phyloP scores from a whole-genome alignment of 768 basidiomycete species.

The Lentinula edodes region DNA sequence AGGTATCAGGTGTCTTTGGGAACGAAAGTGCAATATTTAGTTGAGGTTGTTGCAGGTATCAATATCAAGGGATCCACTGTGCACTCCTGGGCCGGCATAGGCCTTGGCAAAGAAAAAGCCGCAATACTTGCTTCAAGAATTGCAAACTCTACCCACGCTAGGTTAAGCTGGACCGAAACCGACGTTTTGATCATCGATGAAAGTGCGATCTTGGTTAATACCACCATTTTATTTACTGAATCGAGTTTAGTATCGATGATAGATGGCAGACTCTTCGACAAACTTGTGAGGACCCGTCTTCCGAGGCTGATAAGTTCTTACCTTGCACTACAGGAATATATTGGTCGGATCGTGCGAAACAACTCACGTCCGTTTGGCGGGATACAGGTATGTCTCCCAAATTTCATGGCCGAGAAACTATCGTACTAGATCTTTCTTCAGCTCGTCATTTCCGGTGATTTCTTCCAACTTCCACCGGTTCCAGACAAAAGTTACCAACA shows the following conservation, averaged over 20 bases:
- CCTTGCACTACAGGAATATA: constrained; percentile 32
- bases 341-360: constrained; percentile 36
- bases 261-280: constrained; percentile 65
- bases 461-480: constrained; percentile 78
- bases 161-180: constrained; percentile 45
- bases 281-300: constrained; percentile 37
- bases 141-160: constrained; percentile 8
- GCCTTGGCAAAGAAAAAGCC: constrained; percentile 46
- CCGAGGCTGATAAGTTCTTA: neutral
- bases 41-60: constrained; percentile 27
- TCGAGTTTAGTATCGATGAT: constrained; percentile 64
- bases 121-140: constrained; percentile 36
- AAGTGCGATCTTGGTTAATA: constrained; percentile 31
- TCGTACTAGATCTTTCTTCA: constrained; percentile 18
- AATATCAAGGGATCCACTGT: constrained; percentile 69
- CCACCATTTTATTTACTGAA: neutral
- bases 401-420: neutral
- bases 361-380: constrained; percentile 54
- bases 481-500: constrained; percentile 29
- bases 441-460: constrained; percentile 74
- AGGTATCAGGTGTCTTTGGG: neutral
- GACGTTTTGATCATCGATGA: constrained; percentile 68
- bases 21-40: neutral
- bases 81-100: constrained; percentile 63
- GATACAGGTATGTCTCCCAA: constrained; percentile 41